These are phyloP conservation scores for Fusarium austroafricanum DNA, from an alignment of 2,329 filamentous ascomycete species.

Conservation along the genomic window DNA sequence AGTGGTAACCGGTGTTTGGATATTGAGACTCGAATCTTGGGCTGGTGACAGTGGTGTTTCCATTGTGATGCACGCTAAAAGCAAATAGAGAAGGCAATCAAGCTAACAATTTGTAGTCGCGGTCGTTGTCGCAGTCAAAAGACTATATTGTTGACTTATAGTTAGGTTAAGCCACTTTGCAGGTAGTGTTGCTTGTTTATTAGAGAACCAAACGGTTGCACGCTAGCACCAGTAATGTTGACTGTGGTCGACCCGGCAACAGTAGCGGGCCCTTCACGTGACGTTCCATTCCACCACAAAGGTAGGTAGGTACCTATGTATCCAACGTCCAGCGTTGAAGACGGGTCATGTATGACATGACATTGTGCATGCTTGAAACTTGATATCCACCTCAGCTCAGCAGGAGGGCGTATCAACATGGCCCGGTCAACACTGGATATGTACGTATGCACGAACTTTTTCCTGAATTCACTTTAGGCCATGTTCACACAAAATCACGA, in stretches of 20 bases:
- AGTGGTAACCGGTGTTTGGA: conserved; percentile 41
- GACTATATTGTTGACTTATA: conserved; percentile 7
- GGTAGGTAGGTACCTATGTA: too few species aligned
- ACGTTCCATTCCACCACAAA: neutral
- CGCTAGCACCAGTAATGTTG: conserved; percentile 32
- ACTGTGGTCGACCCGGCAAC: conserved; percentile 40
- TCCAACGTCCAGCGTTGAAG: conserved; percentile 7
- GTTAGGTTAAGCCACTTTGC: conserved; percentile 18
- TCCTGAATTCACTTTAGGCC: neutral
- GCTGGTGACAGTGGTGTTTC: conserved; percentile 44
- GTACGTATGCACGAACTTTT: neutral
- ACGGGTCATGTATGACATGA: neutral
- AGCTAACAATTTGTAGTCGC: neutral
- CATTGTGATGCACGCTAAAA: conserved; percentile 43
- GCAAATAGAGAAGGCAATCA: conserved; percentile 24
- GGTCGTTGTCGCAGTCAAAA: neutral
- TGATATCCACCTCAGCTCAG: neutral
- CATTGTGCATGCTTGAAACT: neutral
- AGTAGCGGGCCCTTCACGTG: conserved; percentile 18
- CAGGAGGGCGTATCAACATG: too few species aligned
- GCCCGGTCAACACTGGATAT: too few species aligned
- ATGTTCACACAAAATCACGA: neutral
- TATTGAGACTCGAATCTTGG: conserved; percentile 44
- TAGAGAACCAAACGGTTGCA: conserved; percentile 23
- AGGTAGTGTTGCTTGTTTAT: conserved; percentile 29